A percentile compares a stretch with the other conserved stretches of the same genome.
These are phyloP conservation scores for Davidsoniella virescens DNA, from an alignment of 2,329 filamentous ascomycete genomes.

Conservation along the genomic window DNA sequence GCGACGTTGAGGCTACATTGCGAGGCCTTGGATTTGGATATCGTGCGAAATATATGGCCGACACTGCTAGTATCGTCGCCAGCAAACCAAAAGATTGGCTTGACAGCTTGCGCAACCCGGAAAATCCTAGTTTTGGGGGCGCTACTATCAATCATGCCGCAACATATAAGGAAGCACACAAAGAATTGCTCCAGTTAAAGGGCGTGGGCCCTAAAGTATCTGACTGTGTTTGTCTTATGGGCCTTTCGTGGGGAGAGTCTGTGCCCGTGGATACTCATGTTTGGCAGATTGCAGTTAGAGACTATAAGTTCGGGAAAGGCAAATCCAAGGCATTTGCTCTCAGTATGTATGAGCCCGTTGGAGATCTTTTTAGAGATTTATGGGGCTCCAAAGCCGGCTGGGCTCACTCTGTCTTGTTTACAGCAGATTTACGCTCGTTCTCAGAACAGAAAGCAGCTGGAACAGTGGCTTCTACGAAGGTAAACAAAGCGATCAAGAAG, in stretches of 20 bases:
- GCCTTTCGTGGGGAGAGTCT: slow-evolving; percentile 84
- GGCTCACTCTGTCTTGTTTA: slow-evolving; percentile 95
- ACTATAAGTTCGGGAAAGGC: slow-evolving; percentile 81
- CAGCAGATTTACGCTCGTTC: slow-evolving; percentile 77
- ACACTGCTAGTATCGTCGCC: slow-evolving; percentile 64
- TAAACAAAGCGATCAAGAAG: slow-evolving; percentile 14
- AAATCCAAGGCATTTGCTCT: slow-evolving; percentile 79
- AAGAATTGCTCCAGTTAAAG: slow-evolving; percentile 58
- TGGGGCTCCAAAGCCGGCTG: slow-evolving; percentile 94
- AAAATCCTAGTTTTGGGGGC: slow-evolving; percentile 41
- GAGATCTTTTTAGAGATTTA: slow-evolving; percentile 70
- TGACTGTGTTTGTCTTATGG: slow-evolving; percentile 94
- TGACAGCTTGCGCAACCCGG: slow-evolving; percentile 59
- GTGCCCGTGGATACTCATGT: slow-evolving; percentile 97
- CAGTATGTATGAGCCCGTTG: slow-evolving; percentile 74
- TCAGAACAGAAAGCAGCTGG: slow-evolving; percentile 36
- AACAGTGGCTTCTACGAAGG: slow-evolving; percentile 14
- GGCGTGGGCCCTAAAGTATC: slow-evolving; percentile 95
- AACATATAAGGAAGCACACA: slow-evolving; percentile 67
- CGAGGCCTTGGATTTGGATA: slow-evolving; percentile 85
- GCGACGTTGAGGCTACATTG: slow-evolving; percentile 64
- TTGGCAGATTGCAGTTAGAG: slow-evolving; percentile 92
- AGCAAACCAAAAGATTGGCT: slow-evolving; percentile 62
- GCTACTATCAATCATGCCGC: slow-evolving; percentile 20
- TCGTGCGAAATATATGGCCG: slow-evolving; percentile 77